A percentile compares a stretch with the other conserved stretches of the same genome.
Conservation (phyloP, 257 asterid genomes). For the Nicotiana otophora region DNA sequence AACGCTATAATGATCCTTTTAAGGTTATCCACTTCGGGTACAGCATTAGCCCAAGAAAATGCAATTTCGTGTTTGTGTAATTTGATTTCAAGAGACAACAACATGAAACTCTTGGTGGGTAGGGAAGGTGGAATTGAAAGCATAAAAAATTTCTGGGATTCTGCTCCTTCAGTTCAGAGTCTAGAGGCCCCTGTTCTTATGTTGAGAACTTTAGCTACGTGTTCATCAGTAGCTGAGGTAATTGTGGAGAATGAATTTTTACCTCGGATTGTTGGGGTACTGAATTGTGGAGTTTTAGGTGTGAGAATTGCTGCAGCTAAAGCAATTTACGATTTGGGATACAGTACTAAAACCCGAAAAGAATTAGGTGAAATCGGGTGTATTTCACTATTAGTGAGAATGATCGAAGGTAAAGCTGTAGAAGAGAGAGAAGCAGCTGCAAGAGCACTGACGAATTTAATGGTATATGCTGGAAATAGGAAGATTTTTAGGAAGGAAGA, state of each 20-base stretch:
- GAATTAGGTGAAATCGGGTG: slow-evolving; percentile 81
- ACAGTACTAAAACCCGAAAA: slow-evolving; percentile 46
- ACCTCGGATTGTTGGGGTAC: slow-evolving; percentile 35
- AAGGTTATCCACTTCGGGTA: slow-evolving; percentile 60
- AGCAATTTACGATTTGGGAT: slow-evolving; percentile 50
- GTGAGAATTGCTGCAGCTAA: slow-evolving; percentile 63
- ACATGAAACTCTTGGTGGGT: slow-evolving; percentile 49
- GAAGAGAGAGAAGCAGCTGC: slow-evolving; percentile 81
- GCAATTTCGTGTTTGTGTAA: slow-evolving; percentile 72
- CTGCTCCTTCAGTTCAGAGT: slow-evolving; percentile 31
- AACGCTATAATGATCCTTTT: slow-evolving; percentile 40
- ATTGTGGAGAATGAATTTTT: slow-evolving; percentile 52
- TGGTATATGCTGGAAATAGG: slow-evolving; percentile 49
- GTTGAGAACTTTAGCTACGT: slow-evolving; percentile 50
- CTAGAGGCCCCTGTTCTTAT: slow-evolving; percentile 57
- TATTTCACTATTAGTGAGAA: slow-evolving; percentile 42
- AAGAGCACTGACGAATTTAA: slow-evolving; percentile 41
- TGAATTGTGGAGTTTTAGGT: slow-evolving; percentile 49
- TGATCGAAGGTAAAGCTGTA: slow-evolving; percentile 66
- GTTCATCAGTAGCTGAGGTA: slow-evolving; percentile 49
- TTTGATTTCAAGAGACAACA: slow-evolving; percentile 44
- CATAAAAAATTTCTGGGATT: slow-evolving; percentile 67
- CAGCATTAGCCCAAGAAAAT: slow-evolving; percentile 67
- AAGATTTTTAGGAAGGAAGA: slow-evolving; percentile 67
- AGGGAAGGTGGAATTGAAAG: slow-evolving; percentile 70